Percentiles rank a stretch among this genome's conserved stretches.
These are phyloP conservation scores for Plasmodium yoelii DNA, from an alignment of 169 alveolate species.

Conservation along the genomic window DNA sequence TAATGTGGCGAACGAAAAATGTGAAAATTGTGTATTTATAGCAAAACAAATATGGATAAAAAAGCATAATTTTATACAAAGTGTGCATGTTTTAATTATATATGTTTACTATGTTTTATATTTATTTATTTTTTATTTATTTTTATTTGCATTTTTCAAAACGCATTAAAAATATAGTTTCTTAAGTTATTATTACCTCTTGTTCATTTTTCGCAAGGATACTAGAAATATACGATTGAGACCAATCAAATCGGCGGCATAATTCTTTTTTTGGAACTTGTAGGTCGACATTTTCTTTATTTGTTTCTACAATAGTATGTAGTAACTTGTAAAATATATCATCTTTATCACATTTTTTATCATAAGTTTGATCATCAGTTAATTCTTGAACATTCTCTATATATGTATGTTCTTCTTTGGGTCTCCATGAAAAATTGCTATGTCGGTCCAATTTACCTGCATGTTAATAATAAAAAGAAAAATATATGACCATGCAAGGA, in stretches of 20 bases:
- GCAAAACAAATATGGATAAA: background rate
- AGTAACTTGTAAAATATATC: constrained; percentile 30
- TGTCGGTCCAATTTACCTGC: constrained; percentile 46
- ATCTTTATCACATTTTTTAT: constrained; percentile 29
- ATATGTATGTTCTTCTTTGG: constrained; percentile 11
- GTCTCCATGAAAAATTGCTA: constrained; percentile 64
- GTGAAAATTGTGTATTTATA: background rate
- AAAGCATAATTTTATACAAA: background rate
- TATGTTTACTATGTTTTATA: background rate
- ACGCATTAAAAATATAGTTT: no score
- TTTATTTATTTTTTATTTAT: background rate
- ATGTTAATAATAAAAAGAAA: background rate
- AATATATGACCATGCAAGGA: background rate
- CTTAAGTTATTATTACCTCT: constrained; percentile 17
- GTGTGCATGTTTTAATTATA: background rate
- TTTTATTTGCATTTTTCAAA: background rate
- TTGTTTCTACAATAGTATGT: constrained; percentile 27
- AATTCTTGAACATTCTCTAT: constrained; percentile 28
- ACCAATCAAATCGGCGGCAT: constrained; percentile 76
- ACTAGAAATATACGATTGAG: constrained; percentile 30
- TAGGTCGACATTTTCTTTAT: constrained; percentile 34
- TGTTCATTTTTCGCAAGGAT: constrained; percentile 28
- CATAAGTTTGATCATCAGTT: constrained; percentile 39
- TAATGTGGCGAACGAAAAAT: constrained; percentile 6
- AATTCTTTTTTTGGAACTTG: constrained; percentile 72